Evolutionary conservation across 352 stramenopile genomes (phyloP).

Genomic region (Phytophthora foliorum): DNA sequence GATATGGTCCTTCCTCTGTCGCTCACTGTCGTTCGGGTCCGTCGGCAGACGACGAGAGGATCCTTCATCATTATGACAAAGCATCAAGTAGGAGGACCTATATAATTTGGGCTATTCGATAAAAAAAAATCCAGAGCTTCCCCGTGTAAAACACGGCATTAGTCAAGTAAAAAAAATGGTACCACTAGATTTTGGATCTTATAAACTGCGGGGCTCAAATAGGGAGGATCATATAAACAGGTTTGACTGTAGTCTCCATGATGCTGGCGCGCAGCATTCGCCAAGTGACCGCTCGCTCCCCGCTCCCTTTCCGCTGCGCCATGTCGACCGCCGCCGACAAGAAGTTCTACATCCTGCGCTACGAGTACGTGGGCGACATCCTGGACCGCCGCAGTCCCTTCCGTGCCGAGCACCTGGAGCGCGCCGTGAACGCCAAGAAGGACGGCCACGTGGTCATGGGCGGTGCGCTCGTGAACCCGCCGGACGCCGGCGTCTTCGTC

Average conservation of each 20-base stretch:
- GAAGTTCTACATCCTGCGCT: slow-evolving; percentile 78
- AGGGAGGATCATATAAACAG: too few relatives aligned
- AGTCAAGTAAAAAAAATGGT: too few relatives aligned
- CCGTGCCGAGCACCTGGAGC: slow-evolving; percentile 69
- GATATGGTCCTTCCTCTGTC: too few relatives aligned
- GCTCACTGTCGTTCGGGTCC: too few relatives aligned
- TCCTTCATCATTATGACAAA: too few relatives aligned
- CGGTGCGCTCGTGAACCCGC: slow-evolving; percentile 73
- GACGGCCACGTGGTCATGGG: slow-evolving; percentile 74
- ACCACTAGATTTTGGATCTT: too few relatives aligned
- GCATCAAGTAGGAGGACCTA: too few relatives aligned
- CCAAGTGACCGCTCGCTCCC: slow-evolving; percentile 21
- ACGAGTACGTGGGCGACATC: slow-evolving; percentile 83
- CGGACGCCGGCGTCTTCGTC: slow-evolving; percentile 69
- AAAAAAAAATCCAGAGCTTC: too few relatives aligned
- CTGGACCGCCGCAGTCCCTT: slow-evolving; percentile 77
- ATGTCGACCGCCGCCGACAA: slow-evolving; percentile 59
- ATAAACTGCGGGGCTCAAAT: too few relatives aligned
- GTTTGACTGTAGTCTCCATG: background rate
- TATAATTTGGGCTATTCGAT: too few relatives aligned
- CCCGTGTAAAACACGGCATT: too few relatives aligned
- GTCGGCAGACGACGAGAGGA: too few relatives aligned
- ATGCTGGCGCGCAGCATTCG: slow-evolving; percentile 29
- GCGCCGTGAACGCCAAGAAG: slow-evolving; percentile 58
- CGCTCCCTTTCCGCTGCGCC: slow-evolving; percentile 30